Base-by-base conservation (phyloP, 441 rosid species). In the Geranium incanum region DNA sequence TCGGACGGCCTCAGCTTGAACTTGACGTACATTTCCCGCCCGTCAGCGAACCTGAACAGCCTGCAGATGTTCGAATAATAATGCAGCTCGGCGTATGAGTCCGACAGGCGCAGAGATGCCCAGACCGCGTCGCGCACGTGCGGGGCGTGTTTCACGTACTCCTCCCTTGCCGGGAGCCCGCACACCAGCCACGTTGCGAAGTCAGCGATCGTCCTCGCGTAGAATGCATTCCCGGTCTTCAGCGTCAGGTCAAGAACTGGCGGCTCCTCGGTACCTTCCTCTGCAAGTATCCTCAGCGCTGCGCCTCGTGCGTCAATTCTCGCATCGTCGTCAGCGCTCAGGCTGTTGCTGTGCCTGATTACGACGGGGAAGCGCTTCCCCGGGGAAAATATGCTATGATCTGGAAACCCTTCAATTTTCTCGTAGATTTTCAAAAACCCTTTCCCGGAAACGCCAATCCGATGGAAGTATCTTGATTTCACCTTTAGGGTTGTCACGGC, bases 241-340 rank as follows among this genome's bases (percentile, higher is more conserved):
- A 89, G 72, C 33, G 94, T 89, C 67, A 89, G 69, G 78, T 89
- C 94, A 18, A 89, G 88, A 37, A 87, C 67, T 1, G 86, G 81
- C 45, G 83, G 66, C 9, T 63, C 71, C 0, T 39, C 8, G 8
- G 74, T 74, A 43, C n/a, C 21, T 70, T 76, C 80, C 75, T 81
- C 78, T 0, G 88, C 74, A 69, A 84, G 82, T 67, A 87, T 81
- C 73, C 88, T 86, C 39, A 89, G 60, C 4, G 91, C 75, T 16
- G 88, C 91, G 3, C 94, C 90, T 1, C 91, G 86, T 0, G 88
- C 91, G 72, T 87, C 91, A 8, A 87, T 76, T 72, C 94, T 83
- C 3, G 94, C 94, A 73, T 89, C 94, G 69, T 87, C 91, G 65
- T 87, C 90, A 37, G 91, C 85, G 74, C 90, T 86, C 81, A 87